Conservation (phyloP, 2,329 filamentous ascomycete genomes). For the Beauveria rudraprayagi region DNA sequence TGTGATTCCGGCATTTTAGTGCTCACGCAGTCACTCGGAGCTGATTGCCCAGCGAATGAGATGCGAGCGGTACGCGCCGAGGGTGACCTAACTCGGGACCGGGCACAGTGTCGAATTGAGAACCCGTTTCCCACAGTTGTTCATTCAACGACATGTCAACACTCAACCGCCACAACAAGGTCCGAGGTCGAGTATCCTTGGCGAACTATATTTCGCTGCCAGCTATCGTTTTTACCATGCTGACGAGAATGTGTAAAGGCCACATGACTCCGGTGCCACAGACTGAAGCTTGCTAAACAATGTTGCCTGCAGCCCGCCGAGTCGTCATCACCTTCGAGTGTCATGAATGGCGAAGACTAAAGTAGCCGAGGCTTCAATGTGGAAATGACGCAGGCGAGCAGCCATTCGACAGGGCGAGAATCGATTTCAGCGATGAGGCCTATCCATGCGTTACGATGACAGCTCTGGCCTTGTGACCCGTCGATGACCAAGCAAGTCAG, state of each 20-base stretch:
- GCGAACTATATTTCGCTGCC: background rate
- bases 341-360: background rate
- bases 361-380: background rate
- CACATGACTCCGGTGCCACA: background rate
- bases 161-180: background rate
- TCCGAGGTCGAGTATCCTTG: background rate
- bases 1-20: slow-evolving; percentile 6
- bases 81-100: background rate
- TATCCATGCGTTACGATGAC: background rate
- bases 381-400: background rate
- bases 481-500: background rate
- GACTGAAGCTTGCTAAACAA: background rate
- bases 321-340: background rate
- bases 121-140: background rate
- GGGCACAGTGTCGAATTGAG: background rate
- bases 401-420: background rate
- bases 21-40: background rate
- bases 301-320: background rate
- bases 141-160: background rate
- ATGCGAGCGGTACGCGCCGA: slow-evolving; percentile 5
- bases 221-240: background rate
- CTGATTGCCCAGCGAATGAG: background rate
- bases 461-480: background rate
- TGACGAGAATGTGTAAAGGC: background rate
- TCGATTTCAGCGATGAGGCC: background rate